These are phyloP conservation scores for Leishmania tarentolae DNA, from an alignment of 208 protist genomes.

Conservation along the genomic window DNA sequence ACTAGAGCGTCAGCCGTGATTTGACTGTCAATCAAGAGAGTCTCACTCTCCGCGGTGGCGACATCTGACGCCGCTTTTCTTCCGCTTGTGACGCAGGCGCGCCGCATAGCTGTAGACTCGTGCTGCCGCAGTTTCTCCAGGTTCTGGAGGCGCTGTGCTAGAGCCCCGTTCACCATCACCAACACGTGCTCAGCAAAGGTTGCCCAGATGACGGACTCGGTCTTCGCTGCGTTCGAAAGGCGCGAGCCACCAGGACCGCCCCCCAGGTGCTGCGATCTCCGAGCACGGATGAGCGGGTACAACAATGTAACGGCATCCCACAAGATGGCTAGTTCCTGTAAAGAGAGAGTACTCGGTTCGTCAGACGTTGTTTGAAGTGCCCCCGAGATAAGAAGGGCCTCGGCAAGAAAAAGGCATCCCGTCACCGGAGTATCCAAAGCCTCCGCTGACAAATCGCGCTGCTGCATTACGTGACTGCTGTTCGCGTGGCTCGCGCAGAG, in stretches of 20 bases:
- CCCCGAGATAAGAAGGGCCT: constrained; percentile 46
- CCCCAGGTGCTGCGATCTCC: constrained; percentile 20
- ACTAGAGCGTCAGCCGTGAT: constrained; percentile 15
- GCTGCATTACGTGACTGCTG: neutral
- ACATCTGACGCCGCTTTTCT: neutral
- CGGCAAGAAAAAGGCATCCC: constrained; percentile 54
- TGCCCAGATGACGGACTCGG: constrained; percentile 26
- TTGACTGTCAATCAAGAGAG: neutral
- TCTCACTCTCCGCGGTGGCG: neutral
- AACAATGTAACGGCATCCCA: constrained; percentile 52
- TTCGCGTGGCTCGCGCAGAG: constrained; percentile 30
- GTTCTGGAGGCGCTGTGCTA: constrained; percentile 25
- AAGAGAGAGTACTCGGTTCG: constrained; percentile 17
- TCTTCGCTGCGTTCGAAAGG: neutral
- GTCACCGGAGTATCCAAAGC: constrained; percentile 36
- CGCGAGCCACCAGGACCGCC: neutral
- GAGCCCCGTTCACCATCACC: constrained; percentile 16
- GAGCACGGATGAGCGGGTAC: constrained; percentile 37
- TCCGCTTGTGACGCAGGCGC: neutral
- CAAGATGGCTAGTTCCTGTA: constrained; percentile 37
- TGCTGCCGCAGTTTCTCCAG: constrained; percentile 15
- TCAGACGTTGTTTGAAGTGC: neutral
- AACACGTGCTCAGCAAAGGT: constrained; percentile 28
- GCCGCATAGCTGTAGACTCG: constrained; percentile 30
- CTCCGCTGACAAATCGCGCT: neutral